Conservation (phyloP, 352 stramenopile species). For the Pythium utonaiense region DNA sequence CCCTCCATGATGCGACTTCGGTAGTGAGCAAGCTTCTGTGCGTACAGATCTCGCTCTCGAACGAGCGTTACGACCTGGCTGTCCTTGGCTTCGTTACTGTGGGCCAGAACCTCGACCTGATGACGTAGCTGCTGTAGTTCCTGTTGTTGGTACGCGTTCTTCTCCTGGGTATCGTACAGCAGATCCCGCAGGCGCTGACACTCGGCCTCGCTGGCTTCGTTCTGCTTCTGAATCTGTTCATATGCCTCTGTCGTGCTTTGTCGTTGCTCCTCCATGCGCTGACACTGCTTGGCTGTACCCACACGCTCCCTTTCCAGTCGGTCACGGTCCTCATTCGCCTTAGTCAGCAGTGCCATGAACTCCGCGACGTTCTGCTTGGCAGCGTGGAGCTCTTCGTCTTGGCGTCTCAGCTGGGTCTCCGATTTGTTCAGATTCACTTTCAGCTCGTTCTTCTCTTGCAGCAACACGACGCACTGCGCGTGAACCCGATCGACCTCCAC, state of each 20-base stretch:
- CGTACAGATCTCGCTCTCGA: conserved; percentile 12
- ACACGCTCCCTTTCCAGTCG: conserved; percentile 1
- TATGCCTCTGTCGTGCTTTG: neutral
- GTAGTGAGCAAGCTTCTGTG: conserved; percentile 15
- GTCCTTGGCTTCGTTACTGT: conserved; percentile 13
- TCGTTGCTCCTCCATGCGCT: neutral
- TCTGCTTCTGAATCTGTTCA: neutral
- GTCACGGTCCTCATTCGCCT: conserved; percentile 5
- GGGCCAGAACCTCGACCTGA: neutral
- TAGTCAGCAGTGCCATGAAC: conserved; percentile 11
- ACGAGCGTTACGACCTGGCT: conserved; percentile 8
- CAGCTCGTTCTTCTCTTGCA: conserved; percentile 8
- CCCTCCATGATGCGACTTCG: conserved; percentile 7
- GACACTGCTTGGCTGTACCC: neutral
- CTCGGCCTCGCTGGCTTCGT: conserved; percentile 5
- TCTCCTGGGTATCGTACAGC: conserved; percentile 18
- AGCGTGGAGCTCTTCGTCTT: conserved; percentile 10
- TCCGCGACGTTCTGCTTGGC: conserved; percentile 8
- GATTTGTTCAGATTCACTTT: neutral
- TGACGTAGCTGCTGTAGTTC: neutral
- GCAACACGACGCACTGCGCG: conserved; percentile 6
- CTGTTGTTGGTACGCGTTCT: conserved; percentile 7
- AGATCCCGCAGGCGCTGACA: conserved; percentile 2
- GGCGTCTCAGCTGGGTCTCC: neutral
- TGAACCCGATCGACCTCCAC: conserved; percentile 9